Percentiles rank a stretch among this genome's conserved stretches.
phyloP scores from a whole-genome alignment of 176 grass and related monocot genomes.

The Puccinellia tenuiflora region DNA sequence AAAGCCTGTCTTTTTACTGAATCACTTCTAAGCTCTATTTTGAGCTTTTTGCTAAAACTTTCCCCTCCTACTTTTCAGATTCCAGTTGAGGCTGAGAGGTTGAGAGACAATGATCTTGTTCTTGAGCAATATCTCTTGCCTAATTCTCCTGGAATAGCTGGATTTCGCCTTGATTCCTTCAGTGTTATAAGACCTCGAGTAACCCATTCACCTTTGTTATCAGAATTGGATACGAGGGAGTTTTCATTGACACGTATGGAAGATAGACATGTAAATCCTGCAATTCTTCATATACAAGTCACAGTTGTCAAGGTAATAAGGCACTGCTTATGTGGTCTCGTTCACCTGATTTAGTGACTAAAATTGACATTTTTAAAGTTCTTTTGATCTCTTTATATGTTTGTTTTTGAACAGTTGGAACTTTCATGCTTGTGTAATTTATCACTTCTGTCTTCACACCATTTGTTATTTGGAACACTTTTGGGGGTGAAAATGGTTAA shows the following conservation, averaged over 20 bases:
- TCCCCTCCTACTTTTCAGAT: constrained; percentile 49
- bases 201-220: constrained; percentile 71
- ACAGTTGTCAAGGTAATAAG: constrained; percentile 76
- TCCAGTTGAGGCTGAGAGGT: constrained; percentile 71
- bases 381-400: neutral
- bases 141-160: constrained; percentile 75
- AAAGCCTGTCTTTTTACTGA: constrained; percentile 26
- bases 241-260: constrained; percentile 65
- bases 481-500: neutral
- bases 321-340: neutral
- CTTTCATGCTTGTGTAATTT: neutral
- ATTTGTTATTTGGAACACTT: neutral
- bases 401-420: constrained; percentile 9
- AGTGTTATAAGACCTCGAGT: constrained; percentile 69
- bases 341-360: constrained; percentile 7
- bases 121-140: constrained; percentile 85
- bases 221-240: constrained; percentile 37
- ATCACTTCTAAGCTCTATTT: constrained; percentile 15
- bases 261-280: constrained; percentile 63
- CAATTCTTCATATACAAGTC: constrained; percentile 83
- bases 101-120: constrained; percentile 80
- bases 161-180: constrained; percentile 92
- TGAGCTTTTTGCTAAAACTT: constrained; percentile 22
- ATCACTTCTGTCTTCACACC: neutral
- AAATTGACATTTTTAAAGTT: constrained; percentile 12